Base-by-base conservation (phyloP, 352 stramenopile genomes). In the Peronospora tabacina region DNA sequence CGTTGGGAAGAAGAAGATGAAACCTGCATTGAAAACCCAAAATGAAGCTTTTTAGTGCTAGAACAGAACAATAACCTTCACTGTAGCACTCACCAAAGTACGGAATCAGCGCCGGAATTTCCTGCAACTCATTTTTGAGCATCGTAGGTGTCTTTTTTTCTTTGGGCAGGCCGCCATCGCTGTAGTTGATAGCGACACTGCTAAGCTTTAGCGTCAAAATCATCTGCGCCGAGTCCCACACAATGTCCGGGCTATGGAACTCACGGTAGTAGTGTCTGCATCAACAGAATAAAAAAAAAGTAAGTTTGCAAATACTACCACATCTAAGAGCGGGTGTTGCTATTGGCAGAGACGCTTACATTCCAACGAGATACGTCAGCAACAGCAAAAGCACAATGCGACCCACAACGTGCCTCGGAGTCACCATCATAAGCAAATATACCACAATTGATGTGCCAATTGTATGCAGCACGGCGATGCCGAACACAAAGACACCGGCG, bases 1-100 rank as follows among this genome's bases (percentile, higher is more conserved):
- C 42, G 80, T 91, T n/a, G 82, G 80, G 51, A 91, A 91, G 49
- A 91, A 93, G 66, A 90, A 93, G 39, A 87, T 71, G 48, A 86
- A 93, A 45, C 82, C 81, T 91, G 35, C 8, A 38, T 3, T 11
- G 20, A 42, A 19, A 37, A 17, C 17, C 15, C 9, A 30, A 30
- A 32, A 12, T 22, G 0, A 10, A 38, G 12, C 42, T 46, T 15
- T 10, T 52, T 12, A 39, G 11, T 19, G 22, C 34, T 28, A 44
- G 13, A 17, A 32, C 8, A 47, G 16, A 43, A 37, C 24, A 32
- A 32, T 9, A 61, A 4, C 33, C 8, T 13, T 26, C 10, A 47
- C 11, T 34, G 2, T 24, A 15, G 16, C 39, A 56, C 63, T 20
- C 49, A 87, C 81, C 82, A 54, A 90, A 75, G 62, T 88, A 87